Evolutionary conservation across 768 basidiomycete genomes (phyloP).

Genomic region (Tricholoma saponaceum): DNA sequence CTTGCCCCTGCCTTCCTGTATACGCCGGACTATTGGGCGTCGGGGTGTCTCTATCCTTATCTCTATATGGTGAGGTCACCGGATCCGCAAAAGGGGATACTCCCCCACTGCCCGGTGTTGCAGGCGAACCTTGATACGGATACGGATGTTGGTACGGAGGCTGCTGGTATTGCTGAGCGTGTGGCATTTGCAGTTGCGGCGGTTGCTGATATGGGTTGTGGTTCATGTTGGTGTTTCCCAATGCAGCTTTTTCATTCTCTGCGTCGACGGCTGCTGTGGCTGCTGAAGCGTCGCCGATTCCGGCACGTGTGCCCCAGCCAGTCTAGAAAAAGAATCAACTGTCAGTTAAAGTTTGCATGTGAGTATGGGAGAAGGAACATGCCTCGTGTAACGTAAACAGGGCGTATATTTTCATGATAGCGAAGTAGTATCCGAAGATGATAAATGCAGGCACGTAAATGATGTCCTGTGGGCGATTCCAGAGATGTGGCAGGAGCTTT

Average conservation of each 20-base stretch:
- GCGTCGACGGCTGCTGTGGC: constrained; percentile 67
- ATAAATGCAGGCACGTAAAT: constrained; percentile 85
- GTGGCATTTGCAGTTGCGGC: not conserved
- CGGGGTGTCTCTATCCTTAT: constrained; percentile 20
- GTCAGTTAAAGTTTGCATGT: not conserved
- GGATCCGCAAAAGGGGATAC: constrained; percentile 27
- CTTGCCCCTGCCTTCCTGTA: constrained; percentile 13
- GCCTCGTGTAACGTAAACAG: constrained; percentile 88
- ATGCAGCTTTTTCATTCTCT: constrained; percentile 27
- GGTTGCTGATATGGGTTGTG: constrained; percentile 25
- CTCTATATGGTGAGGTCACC: constrained; percentile 22
- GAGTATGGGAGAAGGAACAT: constrained; percentile 12
- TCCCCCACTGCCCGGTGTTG: constrained; percentile 9
- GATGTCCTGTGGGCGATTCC: constrained; percentile 70
- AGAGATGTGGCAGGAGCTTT: constrained; percentile 82
- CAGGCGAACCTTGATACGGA: not conserved
- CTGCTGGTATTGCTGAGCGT: not conserved
- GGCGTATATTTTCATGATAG: constrained; percentile 92
- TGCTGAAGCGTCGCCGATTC: constrained; percentile 79
- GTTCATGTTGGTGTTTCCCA: constrained; percentile 21
- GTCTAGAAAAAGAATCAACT: constrained; percentile 41
- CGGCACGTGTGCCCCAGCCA: constrained; percentile 94
- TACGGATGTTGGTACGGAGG: not conserved
- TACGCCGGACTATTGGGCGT: constrained; percentile 15
- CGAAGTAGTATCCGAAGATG: constrained; percentile 90